Base-by-base conservation (phyloP, 2,329 filamentous ascomycete genomes). In the Onygenales sp. region DNA sequence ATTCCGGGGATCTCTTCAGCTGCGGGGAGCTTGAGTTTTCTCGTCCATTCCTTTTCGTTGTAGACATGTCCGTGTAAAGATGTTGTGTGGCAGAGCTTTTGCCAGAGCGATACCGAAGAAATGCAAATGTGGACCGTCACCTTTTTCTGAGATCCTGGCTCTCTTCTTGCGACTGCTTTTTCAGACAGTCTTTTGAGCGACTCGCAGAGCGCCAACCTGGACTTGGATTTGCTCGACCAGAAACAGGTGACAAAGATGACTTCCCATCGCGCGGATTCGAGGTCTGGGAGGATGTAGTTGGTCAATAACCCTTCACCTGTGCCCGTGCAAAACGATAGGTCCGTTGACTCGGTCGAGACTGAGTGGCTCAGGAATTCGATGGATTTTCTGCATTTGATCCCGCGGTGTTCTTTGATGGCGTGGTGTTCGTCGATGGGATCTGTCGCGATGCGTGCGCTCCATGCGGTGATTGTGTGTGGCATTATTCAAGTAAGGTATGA, bases 191-290 rank as follows among this genome's bases (percentile, higher is more conserved):
- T 72, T 11, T 75, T 67, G 0, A 93, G 75, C 0, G 82, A 73
- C 3, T 78, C 70, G 40, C 73, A 75, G 10, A 93, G 71, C 0
- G 76, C 76, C 3, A 77, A 70, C 14, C 84, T 73, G 0, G 82
- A 84, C 1, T 76, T 68, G 0, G 87, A 91, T 0, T 74, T 72
- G 10, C 5, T 40, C 0, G 87, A 83, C 87, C 87, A 91, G 69
- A 91, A 93, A 67, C 88, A 92, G 7, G 88, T 92, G 6, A 90
- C 85, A 42, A 93, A 76, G 54, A 90, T 80, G 32, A 91, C 72
- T 61, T 89, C 87, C 47, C 76, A 70, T 37, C 77, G 72, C 2
- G 87, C 83, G 0, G 70, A 64, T 4, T 80, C 69, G 3, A 91
- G 27, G 8, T 52, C 50, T 9, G 50, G 50, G 11, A 32, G 42